phyloP scores from a whole-genome alignment of 2,329 filamentous ascomycete species.

The Paramyrothecium roridum region DNA sequence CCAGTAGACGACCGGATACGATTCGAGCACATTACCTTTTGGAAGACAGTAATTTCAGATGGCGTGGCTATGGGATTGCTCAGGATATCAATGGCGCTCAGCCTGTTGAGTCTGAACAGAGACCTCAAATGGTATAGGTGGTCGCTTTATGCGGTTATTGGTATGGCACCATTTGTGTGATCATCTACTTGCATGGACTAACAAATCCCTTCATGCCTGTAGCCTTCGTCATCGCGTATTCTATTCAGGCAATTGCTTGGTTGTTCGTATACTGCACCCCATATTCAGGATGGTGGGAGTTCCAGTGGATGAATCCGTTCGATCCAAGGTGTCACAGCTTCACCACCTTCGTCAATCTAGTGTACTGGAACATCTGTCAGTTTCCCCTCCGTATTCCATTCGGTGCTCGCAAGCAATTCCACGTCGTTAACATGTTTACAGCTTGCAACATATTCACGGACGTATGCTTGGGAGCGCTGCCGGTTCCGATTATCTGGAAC shows the following conservation, averaged over 20 bases:
- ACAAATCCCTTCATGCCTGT: background rate
- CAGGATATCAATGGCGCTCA: slow-evolving; percentile 16
- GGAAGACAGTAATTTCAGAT: slow-evolving; percentile 17
- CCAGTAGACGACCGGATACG: slow-evolving; percentile 7
- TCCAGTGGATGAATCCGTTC: slow-evolving; percentile 18
- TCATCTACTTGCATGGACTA: background rate
- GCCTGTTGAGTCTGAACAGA: slow-evolving; percentile 13
- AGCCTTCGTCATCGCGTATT: slow-evolving; percentile 14
- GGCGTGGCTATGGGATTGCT: slow-evolving; percentile 15
- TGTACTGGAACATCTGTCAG: slow-evolving; percentile 17
- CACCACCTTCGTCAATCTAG: slow-evolving; percentile 12
- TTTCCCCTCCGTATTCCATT: background rate
- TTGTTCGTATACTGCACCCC: slow-evolving; percentile 18
- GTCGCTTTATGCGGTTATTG: slow-evolving; percentile 15
- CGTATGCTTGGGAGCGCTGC: background rate
- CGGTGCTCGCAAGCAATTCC: background rate
- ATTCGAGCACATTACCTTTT: slow-evolving; percentile 16
- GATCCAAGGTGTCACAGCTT: slow-evolving; percentile 15
- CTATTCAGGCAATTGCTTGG: slow-evolving; percentile 14
- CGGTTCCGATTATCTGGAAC: slow-evolving; percentile 1
- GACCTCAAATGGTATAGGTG: slow-evolving; percentile 16
- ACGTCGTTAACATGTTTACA: background rate
- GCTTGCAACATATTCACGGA: slow-evolving; percentile 2
- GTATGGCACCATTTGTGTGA: slow-evolving; percentile 3
- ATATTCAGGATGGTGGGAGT: slow-evolving; percentile 19